Base-by-base conservation (phyloP, 176 grass and related monocot genomes). In the Stipa capillata region DNA sequence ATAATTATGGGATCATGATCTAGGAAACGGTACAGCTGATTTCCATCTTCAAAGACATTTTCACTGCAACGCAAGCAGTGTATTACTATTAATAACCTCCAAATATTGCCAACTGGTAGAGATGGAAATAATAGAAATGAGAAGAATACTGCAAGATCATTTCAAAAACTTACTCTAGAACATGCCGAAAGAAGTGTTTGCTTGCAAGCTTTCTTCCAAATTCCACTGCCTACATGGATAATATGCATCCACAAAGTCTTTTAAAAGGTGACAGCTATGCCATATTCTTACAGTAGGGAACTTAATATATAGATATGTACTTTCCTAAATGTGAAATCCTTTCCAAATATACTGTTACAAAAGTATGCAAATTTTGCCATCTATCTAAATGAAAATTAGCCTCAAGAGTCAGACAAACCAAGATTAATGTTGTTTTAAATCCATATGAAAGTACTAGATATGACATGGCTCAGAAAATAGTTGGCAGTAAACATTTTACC, bases 11-110 rank as follows among this genome's bases (percentile, higher is more conserved):
- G 94, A 72, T 94, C 94, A 76, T 94, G 87, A 79, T 97, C 94
- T 77, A 97, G 69, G 80, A 97, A 97, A 33, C 94, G 91, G 72
- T 92, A 97, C 14, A 88, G 42, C 25, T 88, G 91, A 80, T 94
- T 97, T 84, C 91, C 91, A 90, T 97, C 94, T 86, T 97, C 91
- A 64, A 97, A 92, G 56, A 86, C 67, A 83, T 92, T 89, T 82
- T 97, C 94, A 80, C 94, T 97, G 83, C 66, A 90, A 55, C 48
- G 64, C 8, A 52, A 76, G 41, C 84, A 77, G 25, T 75, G 20
- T 73, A 66, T 67, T 69, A 41, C 66, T 72, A 43, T 45, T 48
- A 82, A 31, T 21, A 72, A 62, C 24, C 35, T 58, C 70, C 52
- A 57, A 76, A 62, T 52, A 53, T 28, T 53, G 52, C 18, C 60